Evolutionary conservation across 345 rosid species (phyloP).

Genomic region (Corchorus capsularis): DNA sequence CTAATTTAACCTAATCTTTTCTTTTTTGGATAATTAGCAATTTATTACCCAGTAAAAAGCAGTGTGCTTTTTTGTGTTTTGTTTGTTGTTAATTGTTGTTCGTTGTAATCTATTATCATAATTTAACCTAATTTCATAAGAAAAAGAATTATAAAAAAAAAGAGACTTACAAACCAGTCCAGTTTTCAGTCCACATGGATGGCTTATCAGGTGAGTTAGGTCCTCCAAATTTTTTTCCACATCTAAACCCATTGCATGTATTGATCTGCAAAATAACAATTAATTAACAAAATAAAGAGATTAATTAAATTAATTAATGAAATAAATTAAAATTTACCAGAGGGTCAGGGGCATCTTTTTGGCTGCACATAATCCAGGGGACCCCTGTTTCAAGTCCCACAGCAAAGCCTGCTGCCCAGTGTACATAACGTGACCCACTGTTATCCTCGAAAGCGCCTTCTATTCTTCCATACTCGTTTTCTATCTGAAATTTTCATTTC

Average conservation of each 20-base stretch:
- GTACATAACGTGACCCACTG: slow-evolving; percentile 51
- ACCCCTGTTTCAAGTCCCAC: slow-evolving; percentile 66
- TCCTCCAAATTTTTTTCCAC: slow-evolving; percentile 72
- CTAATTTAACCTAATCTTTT: no score
- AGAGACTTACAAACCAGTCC: slow-evolving; percentile 62
- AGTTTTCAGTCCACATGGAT: slow-evolving; percentile 78
- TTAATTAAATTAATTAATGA: background rate
- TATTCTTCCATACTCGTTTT: slow-evolving; percentile 67
- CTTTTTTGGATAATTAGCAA: no score
- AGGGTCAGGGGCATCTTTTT: slow-evolving; percentile 76
- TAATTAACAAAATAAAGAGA: background rate
- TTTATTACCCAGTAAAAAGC: no score
- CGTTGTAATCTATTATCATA: no score
- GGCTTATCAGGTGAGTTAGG: slow-evolving; percentile 69
- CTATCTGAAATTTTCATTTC: slow-evolving; percentile 45
- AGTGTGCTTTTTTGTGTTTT: no score
- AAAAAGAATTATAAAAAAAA: background rate
- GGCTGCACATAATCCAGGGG: slow-evolving; percentile 92
- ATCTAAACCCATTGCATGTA: slow-evolving; percentile 74
- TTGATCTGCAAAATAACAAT: slow-evolving; percentile 49
- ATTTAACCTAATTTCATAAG: no score
- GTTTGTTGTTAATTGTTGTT: no score
- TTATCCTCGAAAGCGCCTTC: slow-evolving; percentile 46
- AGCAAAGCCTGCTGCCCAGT: slow-evolving; percentile 75
- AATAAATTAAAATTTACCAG: slow-evolving; percentile 41